Conservation (phyloP, 352 stramenopile genomes). For the Phytophthora cactorum region DNA sequence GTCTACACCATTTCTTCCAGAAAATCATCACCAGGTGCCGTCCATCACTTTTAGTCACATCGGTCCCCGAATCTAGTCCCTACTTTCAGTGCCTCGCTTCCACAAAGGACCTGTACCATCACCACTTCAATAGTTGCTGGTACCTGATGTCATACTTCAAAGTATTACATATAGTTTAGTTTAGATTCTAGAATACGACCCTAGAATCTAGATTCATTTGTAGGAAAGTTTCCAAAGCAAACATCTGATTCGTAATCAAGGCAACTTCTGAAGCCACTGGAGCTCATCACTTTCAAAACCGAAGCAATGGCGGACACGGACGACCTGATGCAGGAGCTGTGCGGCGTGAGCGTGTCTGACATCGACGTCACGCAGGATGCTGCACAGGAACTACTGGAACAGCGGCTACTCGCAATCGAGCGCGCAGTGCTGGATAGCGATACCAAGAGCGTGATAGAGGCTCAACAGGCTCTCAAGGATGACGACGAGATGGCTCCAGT, state of each 20-base stretch:
- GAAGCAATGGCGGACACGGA: conserved; percentile 58
- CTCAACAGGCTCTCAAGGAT: conserved; percentile 23
- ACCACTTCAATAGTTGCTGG: too few relatives aligned
- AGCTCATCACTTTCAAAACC: conserved; percentile 13
- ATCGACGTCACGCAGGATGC: conserved; percentile 48
- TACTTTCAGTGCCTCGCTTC: too few relatives aligned
- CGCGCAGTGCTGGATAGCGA: conserved; percentile 66
- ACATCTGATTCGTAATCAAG: background rate
- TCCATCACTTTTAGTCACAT: too few relatives aligned
- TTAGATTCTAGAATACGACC: too few relatives aligned
- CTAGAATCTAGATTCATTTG: too few relatives aligned
- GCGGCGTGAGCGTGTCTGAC: conserved; percentile 52
- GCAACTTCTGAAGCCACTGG: conserved; percentile 6
- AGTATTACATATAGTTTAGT: too few relatives aligned
- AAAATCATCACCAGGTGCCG: too few relatives aligned
- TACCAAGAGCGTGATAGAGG: conserved; percentile 23
- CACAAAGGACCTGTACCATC: too few relatives aligned
- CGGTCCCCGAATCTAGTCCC: too few relatives aligned
- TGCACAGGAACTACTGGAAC: conserved; percentile 43
- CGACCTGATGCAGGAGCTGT: conserved; percentile 69
- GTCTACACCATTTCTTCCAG: too few relatives aligned
- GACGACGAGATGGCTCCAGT: conserved; percentile 26
- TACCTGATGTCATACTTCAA: too few relatives aligned
- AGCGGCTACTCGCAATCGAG: conserved; percentile 52
- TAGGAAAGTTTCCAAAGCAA: too few relatives aligned